Conservation (phyloP, 805 yeast species). For the Kodamaea fukazawae region DNA sequence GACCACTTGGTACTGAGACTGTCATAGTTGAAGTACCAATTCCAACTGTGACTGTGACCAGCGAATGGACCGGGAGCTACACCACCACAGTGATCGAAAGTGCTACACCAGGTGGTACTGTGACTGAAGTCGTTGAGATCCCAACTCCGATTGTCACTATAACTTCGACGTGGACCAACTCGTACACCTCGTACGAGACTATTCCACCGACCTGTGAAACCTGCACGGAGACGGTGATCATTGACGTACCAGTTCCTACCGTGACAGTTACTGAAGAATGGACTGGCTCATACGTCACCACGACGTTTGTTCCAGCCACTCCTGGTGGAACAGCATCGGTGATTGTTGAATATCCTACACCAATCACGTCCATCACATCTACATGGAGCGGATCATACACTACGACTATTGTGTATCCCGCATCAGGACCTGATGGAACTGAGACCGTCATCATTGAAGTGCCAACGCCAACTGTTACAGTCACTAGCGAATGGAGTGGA, state of each 20-base stretch:
- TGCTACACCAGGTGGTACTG: slow-evolving; percentile 10
- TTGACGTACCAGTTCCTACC: slow-evolving; percentile 14
- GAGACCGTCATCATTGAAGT: slow-evolving; percentile 14
- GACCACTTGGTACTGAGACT: slow-evolving; percentile 12
- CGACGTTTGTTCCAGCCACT: slow-evolving; percentile 11
- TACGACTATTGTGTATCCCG: no score
- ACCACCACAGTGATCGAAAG: slow-evolving; percentile 15
- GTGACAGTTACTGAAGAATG: slow-evolving; percentile 9
- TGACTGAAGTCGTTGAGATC: slow-evolving; percentile 14
- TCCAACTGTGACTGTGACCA: slow-evolving; percentile 10
- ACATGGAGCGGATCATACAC: slow-evolving; percentile 4
- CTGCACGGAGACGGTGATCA: slow-evolving; percentile 12
- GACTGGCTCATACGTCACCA: slow-evolving; percentile 9
- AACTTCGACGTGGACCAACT: slow-evolving; percentile 9
- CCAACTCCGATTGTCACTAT: slow-evolving; percentile 15
- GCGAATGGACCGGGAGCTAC: slow-evolving; percentile 1
- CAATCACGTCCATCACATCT: slow-evolving; percentile 11
- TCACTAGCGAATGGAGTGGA: slow-evolving; percentile 11
- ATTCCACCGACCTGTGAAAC: slow-evolving; percentile 2
- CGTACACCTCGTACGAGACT: slow-evolving; percentile 9
- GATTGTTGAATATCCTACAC: slow-evolving; percentile 12
- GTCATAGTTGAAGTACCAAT: slow-evolving; percentile 14
- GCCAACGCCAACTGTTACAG: slow-evolving; percentile 13
- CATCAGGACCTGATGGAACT: slow-evolving; percentile 8
- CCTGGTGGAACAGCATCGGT: slow-evolving; percentile 15